Evolutionary conservation across 2,329 filamentous ascomycete species (phyloP), one percentile per base, ranked within the genome.

Genomic region (Bertia moriformis): DNA sequence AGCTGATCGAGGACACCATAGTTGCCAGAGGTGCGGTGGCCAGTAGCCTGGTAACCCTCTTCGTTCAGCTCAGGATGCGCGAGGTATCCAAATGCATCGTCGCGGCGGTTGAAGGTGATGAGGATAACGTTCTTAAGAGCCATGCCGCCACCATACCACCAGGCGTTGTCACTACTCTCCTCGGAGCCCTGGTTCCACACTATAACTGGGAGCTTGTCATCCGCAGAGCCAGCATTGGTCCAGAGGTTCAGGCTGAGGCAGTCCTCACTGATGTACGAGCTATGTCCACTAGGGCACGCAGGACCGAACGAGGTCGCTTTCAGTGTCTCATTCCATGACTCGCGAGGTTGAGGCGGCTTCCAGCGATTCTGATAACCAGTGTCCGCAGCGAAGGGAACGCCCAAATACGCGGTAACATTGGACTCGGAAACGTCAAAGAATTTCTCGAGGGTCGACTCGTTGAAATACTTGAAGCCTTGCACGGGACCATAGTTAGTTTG

Each of bases 201-300:
- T 37, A 54, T 47, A 5, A 53, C 51, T 3, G 50, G 52, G 1
- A 54, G 44, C 33, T 49, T 52, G 7, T 42, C 49, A 32, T 42
- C 37, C 1, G 42, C 33, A 2, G 43, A 45, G 13, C 41, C 39
- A 4, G 51, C 47, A 18, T 47, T 48, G 19, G 48, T 52, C 51
- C 51, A 54, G 15, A 56, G 42, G 19, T 56, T 57, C 10, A 56
- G 44, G 19, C 45, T 54, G 7, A 58, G 45, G 19, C 55, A 57
- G 40, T 35, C 32, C 15, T 55, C 51, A 20, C 51, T 54, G 41
- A 49, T 48, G 13, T 48, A 37, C 14, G 42, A 42, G 7, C 35
- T 29, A 2, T 38, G 37, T 3, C 39, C 10, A 18, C 10, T 45
- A 4, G 50, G 49, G 24, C 50, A 53, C n/a, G 42, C 42, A 30